A percentile compares a stretch with the other conserved stretches of the same genome.
Conservation (phyloP, 2,329 filamentous ascomycete genomes). For the Diplocarpon rosae region DNA sequence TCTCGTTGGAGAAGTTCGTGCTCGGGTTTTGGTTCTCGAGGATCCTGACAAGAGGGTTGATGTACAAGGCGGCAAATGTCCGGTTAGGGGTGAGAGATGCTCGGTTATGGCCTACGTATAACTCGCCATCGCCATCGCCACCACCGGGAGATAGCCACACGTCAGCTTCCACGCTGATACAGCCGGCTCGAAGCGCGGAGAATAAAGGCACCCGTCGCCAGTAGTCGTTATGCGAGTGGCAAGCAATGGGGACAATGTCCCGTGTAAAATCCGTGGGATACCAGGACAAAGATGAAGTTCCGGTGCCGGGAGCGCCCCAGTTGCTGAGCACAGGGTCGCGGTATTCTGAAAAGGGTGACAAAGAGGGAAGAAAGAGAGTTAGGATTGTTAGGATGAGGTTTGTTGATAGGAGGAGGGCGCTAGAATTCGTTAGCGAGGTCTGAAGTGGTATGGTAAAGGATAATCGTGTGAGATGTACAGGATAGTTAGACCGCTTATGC, state of each 20-base stretch:
- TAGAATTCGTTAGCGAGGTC: constrained; percentile 2
- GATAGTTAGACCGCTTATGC: too few relatives aligned
- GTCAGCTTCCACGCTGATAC: constrained; percentile 57
- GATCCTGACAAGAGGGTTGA: constrained; percentile 50
- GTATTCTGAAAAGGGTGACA: constrained; percentile 5
- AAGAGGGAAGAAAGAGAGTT: constrained; percentile 19
- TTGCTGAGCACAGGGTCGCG: constrained; percentile 23
- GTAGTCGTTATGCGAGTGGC: constrained; percentile 64
- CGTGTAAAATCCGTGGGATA: constrained; percentile 42
- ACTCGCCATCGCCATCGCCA: constrained; percentile 32
- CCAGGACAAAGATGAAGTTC: constrained; percentile 31
- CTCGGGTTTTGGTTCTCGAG: constrained; percentile 42
- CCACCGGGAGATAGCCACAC: constrained; percentile 45
- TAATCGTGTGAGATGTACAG: neutral
- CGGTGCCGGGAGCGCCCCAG: constrained; percentile 31
- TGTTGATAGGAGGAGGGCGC: constrained; percentile 27
- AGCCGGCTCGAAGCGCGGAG: constrained; percentile 48
- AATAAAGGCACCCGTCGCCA: constrained; percentile 53
- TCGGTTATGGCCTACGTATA: constrained; percentile 54
- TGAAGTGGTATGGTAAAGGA: neutral
- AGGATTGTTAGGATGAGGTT: constrained; percentile 27
- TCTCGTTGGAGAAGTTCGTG: constrained; percentile 35
- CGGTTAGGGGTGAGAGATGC: constrained; percentile 41
- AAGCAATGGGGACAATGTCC: constrained; percentile 42
- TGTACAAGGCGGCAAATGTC: constrained; percentile 52